phyloP scores from a whole-genome alignment of 2,329 filamentous ascomycete genomes.

The Nannizziopsis arthrosporioides region DNA sequence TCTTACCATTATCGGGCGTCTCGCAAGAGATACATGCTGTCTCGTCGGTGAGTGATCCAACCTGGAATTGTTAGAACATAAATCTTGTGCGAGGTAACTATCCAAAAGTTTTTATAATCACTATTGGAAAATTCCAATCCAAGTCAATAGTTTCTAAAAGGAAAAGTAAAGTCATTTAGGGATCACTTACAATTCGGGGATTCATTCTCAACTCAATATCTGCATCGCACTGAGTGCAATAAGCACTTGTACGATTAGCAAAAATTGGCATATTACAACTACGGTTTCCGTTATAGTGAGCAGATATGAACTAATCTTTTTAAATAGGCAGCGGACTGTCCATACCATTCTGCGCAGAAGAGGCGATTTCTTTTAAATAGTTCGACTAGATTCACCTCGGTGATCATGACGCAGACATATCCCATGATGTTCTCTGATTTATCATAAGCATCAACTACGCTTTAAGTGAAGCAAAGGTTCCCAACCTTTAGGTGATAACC shows the following conservation, averaged over 20 bases:
- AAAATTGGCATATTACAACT: conserved; percentile 36
- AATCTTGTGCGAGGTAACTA: not conserved
- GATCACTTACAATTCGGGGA: conserved; percentile 14
- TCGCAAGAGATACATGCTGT: conserved; percentile 31
- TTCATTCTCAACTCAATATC: conserved; percentile 13
- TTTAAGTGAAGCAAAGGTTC: too few species aligned
- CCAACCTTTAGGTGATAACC: conserved; percentile 1
- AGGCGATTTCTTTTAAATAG: conserved; percentile 13
- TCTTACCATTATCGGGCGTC: conserved; percentile 1
- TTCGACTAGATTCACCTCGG: conserved; percentile 13
- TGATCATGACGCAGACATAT: conserved; percentile 13
- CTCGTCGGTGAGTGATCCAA: conserved; percentile 28
- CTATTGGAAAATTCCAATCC: not conserved
- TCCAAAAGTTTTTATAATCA: not conserved
- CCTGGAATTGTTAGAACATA: conserved; percentile 7
- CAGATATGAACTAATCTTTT: not conserved
- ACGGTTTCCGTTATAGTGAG: not conserved
- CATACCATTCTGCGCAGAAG: conserved; percentile 15
- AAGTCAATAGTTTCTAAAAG: not conserved
- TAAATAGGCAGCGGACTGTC: not conserved
- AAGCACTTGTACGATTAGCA: conserved; percentile 28
- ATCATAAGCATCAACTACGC: not conserved
- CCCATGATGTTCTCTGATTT: conserved; percentile 14
- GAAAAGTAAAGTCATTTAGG: not conserved
- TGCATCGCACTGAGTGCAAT: conserved; percentile 13